Base-by-base conservation (phyloP, 352 stramenopile species). In the Plasmopara muralis region DNA sequence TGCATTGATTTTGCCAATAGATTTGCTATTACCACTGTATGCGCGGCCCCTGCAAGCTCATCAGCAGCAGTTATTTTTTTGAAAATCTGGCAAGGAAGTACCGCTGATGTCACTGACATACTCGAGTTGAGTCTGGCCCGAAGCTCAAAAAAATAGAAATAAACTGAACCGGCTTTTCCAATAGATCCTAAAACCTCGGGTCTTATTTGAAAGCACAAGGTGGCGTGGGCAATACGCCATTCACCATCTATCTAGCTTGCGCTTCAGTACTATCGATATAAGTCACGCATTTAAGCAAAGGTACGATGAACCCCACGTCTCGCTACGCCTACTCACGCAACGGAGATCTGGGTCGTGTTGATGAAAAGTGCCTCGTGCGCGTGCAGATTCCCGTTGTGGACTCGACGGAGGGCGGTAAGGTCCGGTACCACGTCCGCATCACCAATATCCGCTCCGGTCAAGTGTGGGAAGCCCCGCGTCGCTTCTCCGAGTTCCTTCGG, bases 261-360 rank as follows among this genome's bases (percentile, higher is more conserved):
- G 20, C 20, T 3, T 25, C 20, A 25, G 20, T 3, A 25, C 20
- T 25, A 25, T 25, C 20, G 20, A 25, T 25, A 25, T 3, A 25
- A 25, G 49, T 18, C 35, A 28, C 35, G 16, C 43, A 6, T 16
- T 31, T 35, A 5, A 35, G 5, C 10, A 55, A 62, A 14, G 56
- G 37, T 20, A n/a, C 28, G 9, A 86, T 86, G 64, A 74, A 89
- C 28, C 57, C 61, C 29, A 57, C 61, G 15, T 38, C 30, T 12
- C 77, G 83, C 47, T 93, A 90, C 53, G 69, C 74, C 31, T 93
- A 90, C 66, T 91, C 80, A 37, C 80, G 80, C 62, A 93, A 90
- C 53, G 83, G 80, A 56, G 72, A 66, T 30, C 62, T 64, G 25
- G 76, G 76, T 34, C 63, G 64, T 48, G 70, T 76, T 47, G 80